Evolutionary conservation across 257 asterid species (phyloP).

Genomic region (Nicotiana otophora): DNA sequence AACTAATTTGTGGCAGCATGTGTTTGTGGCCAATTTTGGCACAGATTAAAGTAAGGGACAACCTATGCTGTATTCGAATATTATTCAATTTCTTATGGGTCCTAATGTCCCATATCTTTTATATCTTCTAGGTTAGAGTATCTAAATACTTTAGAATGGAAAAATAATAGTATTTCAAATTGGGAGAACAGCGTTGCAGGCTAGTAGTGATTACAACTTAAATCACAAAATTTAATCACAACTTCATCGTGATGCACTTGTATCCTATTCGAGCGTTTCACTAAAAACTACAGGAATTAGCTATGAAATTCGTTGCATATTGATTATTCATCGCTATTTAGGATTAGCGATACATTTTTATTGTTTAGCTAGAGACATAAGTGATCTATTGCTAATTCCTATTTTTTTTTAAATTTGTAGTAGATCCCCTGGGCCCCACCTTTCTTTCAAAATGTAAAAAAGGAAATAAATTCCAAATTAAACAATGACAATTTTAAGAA

Average conservation of each 20-base stretch:
- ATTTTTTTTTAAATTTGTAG: too few relatives aligned
- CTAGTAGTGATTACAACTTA: too few relatives aligned
- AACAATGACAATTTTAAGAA: background rate
- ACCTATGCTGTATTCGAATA: slow-evolving; percentile 6
- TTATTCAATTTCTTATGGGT: slow-evolving; percentile 11
- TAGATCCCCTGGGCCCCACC: too few relatives aligned
- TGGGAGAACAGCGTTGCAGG: background rate
- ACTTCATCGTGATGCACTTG: background rate
- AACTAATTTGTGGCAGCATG: slow-evolving; percentile 25
- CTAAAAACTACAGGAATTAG: too few relatives aligned
- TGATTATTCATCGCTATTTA: too few relatives aligned
- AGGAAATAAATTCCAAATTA: background rate
- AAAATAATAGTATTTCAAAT: background rate
- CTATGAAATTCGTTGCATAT: too few relatives aligned
- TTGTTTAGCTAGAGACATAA: too few relatives aligned
- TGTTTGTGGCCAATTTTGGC: slow-evolving; percentile 20
- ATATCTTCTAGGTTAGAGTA: background rate
- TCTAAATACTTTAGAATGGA: background rate
- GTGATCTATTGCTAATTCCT: too few relatives aligned
- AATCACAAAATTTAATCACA: background rate
- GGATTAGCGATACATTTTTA: too few relatives aligned
- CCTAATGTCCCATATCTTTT: background rate
- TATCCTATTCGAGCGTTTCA: too few relatives aligned
- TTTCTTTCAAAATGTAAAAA: too few relatives aligned
- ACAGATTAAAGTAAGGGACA: slow-evolving; percentile 1